These are phyloP conservation scores for Trypanosoma congolense DNA, from an alignment of 208 protist genomes.

Conservation along the genomic window DNA sequence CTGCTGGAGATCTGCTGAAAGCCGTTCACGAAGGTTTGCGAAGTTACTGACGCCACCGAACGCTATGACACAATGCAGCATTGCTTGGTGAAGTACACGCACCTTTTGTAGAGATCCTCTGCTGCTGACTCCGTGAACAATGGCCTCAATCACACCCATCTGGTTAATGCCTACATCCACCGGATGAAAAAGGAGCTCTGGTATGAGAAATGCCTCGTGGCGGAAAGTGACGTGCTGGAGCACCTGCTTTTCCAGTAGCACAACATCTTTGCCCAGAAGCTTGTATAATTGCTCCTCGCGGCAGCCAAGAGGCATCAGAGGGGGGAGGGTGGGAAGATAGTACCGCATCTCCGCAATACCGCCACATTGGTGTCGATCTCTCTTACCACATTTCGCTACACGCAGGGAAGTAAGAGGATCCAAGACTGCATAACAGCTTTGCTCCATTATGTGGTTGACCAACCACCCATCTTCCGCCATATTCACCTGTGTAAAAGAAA, in stretches of 20 bases:
- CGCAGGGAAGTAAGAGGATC: conserved; percentile 6
- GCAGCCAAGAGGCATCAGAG: conserved; percentile 64
- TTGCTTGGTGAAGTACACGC: conserved; percentile 26
- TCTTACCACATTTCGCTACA: conserved; percentile 8
- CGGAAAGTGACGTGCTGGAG: conserved; percentile 39
- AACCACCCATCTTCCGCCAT: conserved; percentile 79
- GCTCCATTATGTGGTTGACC: conserved; percentile 78
- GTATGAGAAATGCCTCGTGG: conserved; percentile 70
- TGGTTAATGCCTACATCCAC: conserved; percentile 51
- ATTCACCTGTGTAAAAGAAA: conserved; percentile 76
- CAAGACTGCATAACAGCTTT: conserved; percentile 44
- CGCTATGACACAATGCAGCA: conserved; percentile 41
- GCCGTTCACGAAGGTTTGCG: conserved; percentile 31
- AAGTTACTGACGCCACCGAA: conserved; percentile 50
- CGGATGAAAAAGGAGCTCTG: conserved; percentile 78
- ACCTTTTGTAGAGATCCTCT: conserved; percentile 38
- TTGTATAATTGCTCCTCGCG: conserved; percentile 34
- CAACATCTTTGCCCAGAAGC: conserved; percentile 22
- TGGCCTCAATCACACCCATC: conserved; percentile 49
- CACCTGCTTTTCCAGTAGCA: conserved; percentile 11
- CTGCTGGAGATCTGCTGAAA: conserved; percentile 35
- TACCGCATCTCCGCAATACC: conserved; percentile 27
- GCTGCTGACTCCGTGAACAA: conserved; percentile 35
- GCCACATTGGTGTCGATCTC: background rate
- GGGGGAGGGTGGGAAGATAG: conserved; percentile 66